Evolutionary conservation across 306 rosid species (phyloP).

Genomic region (Albizia julibrissin): DNA sequence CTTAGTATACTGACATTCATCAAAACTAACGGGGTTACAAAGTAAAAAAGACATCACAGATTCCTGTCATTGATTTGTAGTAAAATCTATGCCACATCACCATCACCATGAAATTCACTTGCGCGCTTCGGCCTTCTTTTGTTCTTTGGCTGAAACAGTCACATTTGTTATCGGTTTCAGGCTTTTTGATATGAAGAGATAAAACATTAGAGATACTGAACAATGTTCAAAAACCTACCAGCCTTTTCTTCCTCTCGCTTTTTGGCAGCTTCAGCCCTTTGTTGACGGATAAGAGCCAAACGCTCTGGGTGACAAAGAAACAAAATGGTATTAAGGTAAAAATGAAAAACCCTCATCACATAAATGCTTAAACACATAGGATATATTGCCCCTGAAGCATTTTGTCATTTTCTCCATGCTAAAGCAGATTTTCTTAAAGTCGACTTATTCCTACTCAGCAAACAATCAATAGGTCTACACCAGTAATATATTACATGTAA

Average conservation of each 20-base stretch:
- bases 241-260: conserved; percentile 84
- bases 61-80: conserved; percentile 29
- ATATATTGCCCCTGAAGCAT: background rate
- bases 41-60: conserved; percentile 9
- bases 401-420: conserved; percentile 1
- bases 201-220: background rate
- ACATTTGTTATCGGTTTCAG: conserved; percentile 31
- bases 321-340: background rate
- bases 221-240: conserved; percentile 43
- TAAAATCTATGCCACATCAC: conserved; percentile 1
- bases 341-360: background rate
- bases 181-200: background rate
- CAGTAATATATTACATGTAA: background rate
- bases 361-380: background rate
- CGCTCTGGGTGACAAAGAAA: conserved; percentile 56
- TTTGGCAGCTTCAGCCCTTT: conserved; percentile 91
- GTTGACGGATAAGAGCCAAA: conserved; percentile 78
- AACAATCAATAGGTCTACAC: background rate
- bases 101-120: conserved; percentile 45
- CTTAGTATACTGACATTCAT: conserved; percentile 28
- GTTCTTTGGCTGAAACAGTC: conserved; percentile 70
- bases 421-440: background rate
- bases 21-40: conserved; percentile 19
- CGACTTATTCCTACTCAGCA: background rate
- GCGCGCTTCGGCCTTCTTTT: conserved; percentile 78